A percentile compares a stretch with the other conserved stretches of the same genome.
phyloP scores from a whole-genome alignment of 345 rosid species.

The Linum lewisii region DNA sequence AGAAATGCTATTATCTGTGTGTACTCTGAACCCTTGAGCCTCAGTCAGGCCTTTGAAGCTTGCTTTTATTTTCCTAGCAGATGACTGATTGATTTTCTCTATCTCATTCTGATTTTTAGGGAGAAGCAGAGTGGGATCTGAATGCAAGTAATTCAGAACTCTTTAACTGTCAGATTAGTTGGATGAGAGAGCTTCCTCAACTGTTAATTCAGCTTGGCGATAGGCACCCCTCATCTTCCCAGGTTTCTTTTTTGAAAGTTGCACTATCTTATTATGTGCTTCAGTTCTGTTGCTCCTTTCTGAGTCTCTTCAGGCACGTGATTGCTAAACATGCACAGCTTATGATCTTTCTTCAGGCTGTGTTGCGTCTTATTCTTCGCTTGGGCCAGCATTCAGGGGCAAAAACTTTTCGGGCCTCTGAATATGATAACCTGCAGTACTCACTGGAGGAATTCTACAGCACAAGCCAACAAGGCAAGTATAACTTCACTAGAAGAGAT shows the following conservation, averaged over 20 bases:
- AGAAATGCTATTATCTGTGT: slow-evolving; percentile 49
- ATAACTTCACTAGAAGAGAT: slow-evolving; percentile 2
- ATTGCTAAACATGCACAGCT: too few relatives aligned
- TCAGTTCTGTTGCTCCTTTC: too few relatives aligned
- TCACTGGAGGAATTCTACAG: slow-evolving; percentile 45
- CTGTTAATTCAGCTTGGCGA: slow-evolving; percentile 52
- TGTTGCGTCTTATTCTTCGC: slow-evolving; percentile 53
- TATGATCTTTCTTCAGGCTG: slow-evolving; percentile 33
- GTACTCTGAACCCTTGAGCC: slow-evolving; percentile 50
- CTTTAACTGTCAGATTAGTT: slow-evolving; percentile 37
- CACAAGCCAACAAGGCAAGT: slow-evolving; percentile 41
- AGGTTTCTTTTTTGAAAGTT: slow-evolving; percentile 32
- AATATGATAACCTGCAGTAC: slow-evolving; percentile 40
- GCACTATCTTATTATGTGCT: slow-evolving; percentile 1
- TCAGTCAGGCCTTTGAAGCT: too few relatives aligned
- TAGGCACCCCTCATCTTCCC: slow-evolving; percentile 41
- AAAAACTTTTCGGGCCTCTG: slow-evolving; percentile 32
- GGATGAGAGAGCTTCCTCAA: slow-evolving; percentile 66
- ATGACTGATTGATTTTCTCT: neutral
- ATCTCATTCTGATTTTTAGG: slow-evolving; percentile 29
- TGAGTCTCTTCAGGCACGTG: neutral
- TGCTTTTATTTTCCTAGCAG: neutral
- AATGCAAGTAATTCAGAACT: slow-evolving; percentile 39
- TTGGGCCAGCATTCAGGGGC: slow-evolving; percentile 48
- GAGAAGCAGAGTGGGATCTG: slow-evolving; percentile 25